These are phyloP conservation scores for Amoeboaphelidium protococcarum DNA, from an alignment of 371 early-diverging fungal species.

Conservation along the genomic window DNA sequence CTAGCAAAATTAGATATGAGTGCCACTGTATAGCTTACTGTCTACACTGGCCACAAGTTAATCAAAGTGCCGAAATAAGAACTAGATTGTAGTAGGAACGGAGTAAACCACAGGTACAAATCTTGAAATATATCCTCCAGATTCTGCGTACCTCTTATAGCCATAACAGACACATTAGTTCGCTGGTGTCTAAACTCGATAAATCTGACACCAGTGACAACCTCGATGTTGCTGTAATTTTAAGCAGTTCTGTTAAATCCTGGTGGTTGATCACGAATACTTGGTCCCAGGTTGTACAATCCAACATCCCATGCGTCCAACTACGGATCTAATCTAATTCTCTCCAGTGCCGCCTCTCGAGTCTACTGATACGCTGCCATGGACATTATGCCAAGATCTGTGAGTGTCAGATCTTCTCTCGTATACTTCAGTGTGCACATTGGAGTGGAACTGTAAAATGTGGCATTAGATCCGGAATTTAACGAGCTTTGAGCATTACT, in stretches of 20 bases:
- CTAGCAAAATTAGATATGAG: slow-evolving; percentile 1
- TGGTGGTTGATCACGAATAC: too few relatives aligned
- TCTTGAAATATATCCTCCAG: slow-evolving; percentile 8
- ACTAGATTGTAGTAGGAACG: slow-evolving; percentile 2
- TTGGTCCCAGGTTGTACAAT: too few relatives aligned
- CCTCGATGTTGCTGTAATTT: too few relatives aligned
- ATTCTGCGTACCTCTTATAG: slow-evolving; percentile 4
- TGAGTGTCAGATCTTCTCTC: neutral
- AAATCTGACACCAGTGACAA: neutral
- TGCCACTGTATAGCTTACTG: slow-evolving; percentile 1
- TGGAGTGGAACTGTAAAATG: neutral
- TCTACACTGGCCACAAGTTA: slow-evolving; percentile 5
- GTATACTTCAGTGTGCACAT: neutral
- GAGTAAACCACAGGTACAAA: slow-evolving; percentile 4
- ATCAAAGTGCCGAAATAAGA: slow-evolving; percentile 4
- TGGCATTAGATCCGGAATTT: too few relatives aligned
- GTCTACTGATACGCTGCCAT: neutral
- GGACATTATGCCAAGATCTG: neutral
- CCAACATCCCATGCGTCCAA: neutral
- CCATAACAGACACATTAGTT: slow-evolving; percentile 1
- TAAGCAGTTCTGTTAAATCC: too few relatives aligned
- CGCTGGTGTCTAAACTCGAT: neutral
- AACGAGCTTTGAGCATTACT: too few relatives aligned
- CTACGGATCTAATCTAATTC: neutral
- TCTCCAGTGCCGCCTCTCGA: neutral